Evolutionary conservation across 1,139 yeast genomes (phyloP).

Genomic region (Candida glucosophila): DNA sequence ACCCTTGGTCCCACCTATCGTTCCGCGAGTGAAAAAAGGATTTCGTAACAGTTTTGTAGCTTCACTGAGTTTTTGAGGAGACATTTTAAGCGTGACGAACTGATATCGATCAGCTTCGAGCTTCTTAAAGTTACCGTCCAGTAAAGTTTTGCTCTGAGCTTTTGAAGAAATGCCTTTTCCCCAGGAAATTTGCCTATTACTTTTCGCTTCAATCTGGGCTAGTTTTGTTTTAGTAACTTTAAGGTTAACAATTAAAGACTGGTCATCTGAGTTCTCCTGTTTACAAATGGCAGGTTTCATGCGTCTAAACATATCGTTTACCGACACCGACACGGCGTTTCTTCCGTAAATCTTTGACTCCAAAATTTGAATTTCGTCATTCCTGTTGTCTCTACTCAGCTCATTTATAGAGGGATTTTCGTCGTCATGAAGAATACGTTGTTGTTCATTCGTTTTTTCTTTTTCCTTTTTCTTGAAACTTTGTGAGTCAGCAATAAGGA

Average conservation of each 20-base stretch:
- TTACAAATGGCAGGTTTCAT: no score
- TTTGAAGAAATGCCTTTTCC: no score
- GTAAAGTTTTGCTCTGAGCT: no score
- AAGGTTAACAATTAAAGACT: no score
- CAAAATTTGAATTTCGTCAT: slow-evolving; percentile 19
- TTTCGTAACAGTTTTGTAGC: slow-evolving; percentile 20
- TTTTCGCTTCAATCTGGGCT: no score
- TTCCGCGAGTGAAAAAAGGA: slow-evolving; percentile 24
- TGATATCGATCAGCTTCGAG: slow-evolving; percentile 2
- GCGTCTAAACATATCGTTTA: slow-evolving; percentile 11
- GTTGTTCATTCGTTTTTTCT: slow-evolving; percentile 1
- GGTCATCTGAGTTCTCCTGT: no score
- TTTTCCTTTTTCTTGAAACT: slow-evolving; percentile 2
- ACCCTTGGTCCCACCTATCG: no score
- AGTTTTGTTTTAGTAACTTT: no score
- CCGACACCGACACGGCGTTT: slow-evolving; percentile 14
- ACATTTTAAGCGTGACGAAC: slow-evolving; percentile 19
- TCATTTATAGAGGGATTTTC: slow-evolving; percentile 9
- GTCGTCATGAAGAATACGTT: no score
- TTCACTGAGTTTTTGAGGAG: slow-evolving; percentile 15
- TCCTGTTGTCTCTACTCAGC: slow-evolving; percentile 12
- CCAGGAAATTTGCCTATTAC: no score
- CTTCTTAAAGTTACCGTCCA: slow-evolving; percentile 1
- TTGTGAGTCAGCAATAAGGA: no score
- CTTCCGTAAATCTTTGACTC: slow-evolving; percentile 23